Percentiles rank a stretch among this genome's conserved stretches.
These are phyloP conservation scores for Smallanthus sonchifolius DNA, from an alignment of 129 eudicot species.

Conservation along the genomic window DNA sequence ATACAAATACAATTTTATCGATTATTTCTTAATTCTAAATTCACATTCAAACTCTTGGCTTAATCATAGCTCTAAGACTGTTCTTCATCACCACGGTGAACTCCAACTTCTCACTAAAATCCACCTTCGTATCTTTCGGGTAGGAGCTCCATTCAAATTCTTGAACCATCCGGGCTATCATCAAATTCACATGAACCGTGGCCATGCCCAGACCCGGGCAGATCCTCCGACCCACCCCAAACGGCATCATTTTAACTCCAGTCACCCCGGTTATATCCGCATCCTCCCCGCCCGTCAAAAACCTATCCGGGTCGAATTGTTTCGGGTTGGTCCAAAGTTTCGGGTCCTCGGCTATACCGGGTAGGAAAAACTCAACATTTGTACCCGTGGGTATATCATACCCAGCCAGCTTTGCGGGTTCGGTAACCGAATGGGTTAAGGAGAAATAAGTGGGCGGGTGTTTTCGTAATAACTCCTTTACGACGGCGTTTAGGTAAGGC, in stretches of 20 bases:
- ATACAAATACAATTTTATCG: background rate
- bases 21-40: background rate
- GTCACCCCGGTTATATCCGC: constrained; percentile 71
- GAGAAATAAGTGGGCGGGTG: constrained; percentile 91
- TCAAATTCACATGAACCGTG: constrained; percentile 53
- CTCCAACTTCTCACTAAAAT: constrained; percentile 66
- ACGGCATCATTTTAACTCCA: constrained; percentile 72
- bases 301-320: constrained; percentile 74
- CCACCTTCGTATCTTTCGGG: constrained; percentile 57
- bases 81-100: constrained; percentile 85
- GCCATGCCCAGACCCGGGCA: constrained; percentile 86
- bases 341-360: constrained; percentile 67
- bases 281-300: constrained; percentile 53
- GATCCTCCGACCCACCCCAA: constrained; percentile 75
- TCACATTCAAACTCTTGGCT: constrained; percentile 39
- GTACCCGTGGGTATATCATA: constrained; percentile 58
- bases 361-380: constrained; percentile 55
- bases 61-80: constrained; percentile 61
- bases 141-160: constrained; percentile 73
- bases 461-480: constrained; percentile 66
- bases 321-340: constrained; percentile 60
- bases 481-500: constrained; percentile 66
- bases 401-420: constrained; percentile 61
- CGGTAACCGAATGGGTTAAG: constrained; percentile 59
- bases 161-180: constrained; percentile 76